A percentile compares a stretch with the other conserved stretches of the same genome.
Evolutionary conservation across 352 stramenopile species (phyloP).

Genomic region (Phytopythium ostracodes): DNA sequence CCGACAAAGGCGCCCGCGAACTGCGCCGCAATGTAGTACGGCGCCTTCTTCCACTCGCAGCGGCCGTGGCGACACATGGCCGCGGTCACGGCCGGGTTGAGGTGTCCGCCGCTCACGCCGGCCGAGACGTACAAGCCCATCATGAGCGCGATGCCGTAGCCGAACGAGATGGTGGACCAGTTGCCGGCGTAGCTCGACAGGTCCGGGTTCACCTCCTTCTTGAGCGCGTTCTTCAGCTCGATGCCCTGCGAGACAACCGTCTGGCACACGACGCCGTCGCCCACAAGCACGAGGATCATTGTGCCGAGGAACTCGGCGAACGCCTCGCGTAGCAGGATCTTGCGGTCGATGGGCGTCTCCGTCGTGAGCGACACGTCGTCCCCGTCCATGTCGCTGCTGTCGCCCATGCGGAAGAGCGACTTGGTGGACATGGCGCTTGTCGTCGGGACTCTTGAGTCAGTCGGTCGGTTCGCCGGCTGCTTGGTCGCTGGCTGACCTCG

Average conservation of each 20-base stretch:
- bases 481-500: too few species aligned
- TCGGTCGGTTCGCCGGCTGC: background rate
- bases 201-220: constrained; percentile 41
- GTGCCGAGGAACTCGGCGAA: constrained; percentile 52
- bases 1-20: constrained; percentile 61
- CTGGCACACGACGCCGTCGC: constrained; percentile 52
- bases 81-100: constrained; percentile 67
- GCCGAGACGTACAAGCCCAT: constrained; percentile 64
- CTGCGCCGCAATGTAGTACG: constrained; percentile 61
- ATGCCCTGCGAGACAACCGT: constrained; percentile 62
- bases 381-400: constrained; percentile 20
- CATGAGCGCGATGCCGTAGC: constrained; percentile 69
- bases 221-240: constrained; percentile 41
- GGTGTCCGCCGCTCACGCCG: constrained; percentile 60
- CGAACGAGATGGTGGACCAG: constrained; percentile 66
- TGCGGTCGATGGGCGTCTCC: constrained; percentile 30
- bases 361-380: constrained; percentile 52
- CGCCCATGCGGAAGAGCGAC: constrained; percentile 25
- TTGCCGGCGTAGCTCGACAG: constrained; percentile 54
- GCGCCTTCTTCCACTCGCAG: constrained; percentile 58
- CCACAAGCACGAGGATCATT: constrained; percentile 59
- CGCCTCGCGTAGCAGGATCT: constrained; percentile 21
- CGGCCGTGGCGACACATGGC: constrained; percentile 60
- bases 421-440: constrained; percentile 21
- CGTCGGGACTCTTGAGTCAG: background rate